Conservation (phyloP, 768 basidiomycete genomes). For the Lactifluus rugatus region DNA sequence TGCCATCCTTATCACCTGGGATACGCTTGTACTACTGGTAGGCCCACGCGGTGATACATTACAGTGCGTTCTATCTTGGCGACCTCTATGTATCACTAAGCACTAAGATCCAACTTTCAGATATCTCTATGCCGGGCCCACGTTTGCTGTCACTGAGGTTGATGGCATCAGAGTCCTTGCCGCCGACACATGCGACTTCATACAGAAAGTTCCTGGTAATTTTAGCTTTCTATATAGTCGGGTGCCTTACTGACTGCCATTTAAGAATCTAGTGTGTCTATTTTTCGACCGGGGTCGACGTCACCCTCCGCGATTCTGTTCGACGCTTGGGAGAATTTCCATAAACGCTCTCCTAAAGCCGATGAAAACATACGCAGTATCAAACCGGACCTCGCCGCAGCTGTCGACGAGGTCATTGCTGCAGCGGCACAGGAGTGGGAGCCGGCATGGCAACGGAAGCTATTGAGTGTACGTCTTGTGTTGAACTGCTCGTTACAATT, state of each 20-base stretch:
- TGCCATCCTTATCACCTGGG: slow-evolving; percentile 83
- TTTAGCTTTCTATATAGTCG: neutral
- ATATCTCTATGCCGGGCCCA: slow-evolving; percentile 68
- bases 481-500: neutral
- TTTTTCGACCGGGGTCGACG: slow-evolving; percentile 89
- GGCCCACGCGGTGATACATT: slow-evolving; percentile 86
- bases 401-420: slow-evolving; percentile 88
- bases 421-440: slow-evolving; percentile 93
- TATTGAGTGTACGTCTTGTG: slow-evolving; percentile 56
- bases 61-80: slow-evolving; percentile 44
- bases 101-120: slow-evolving; percentile 24
- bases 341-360: slow-evolving; percentile 75
- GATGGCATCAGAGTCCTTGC: slow-evolving; percentile 86
- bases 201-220: slow-evolving; percentile 88
- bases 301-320: slow-evolving; percentile 86
- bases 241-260: slow-evolving; percentile 24
- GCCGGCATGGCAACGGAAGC: slow-evolving; percentile 75
- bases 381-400: slow-evolving; percentile 71
- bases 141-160: slow-evolving; percentile 72
- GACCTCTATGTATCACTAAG: neutral
- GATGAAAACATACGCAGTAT: slow-evolving; percentile 89
- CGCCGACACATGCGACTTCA: slow-evolving; percentile 71
- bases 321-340: slow-evolving; percentile 87
- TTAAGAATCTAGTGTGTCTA: slow-evolving; percentile 58
- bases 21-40: slow-evolving; percentile 66